Base-by-base conservation (phyloP, 2,329 filamentous ascomycete species). In the Trichoderma sp. region DNA sequence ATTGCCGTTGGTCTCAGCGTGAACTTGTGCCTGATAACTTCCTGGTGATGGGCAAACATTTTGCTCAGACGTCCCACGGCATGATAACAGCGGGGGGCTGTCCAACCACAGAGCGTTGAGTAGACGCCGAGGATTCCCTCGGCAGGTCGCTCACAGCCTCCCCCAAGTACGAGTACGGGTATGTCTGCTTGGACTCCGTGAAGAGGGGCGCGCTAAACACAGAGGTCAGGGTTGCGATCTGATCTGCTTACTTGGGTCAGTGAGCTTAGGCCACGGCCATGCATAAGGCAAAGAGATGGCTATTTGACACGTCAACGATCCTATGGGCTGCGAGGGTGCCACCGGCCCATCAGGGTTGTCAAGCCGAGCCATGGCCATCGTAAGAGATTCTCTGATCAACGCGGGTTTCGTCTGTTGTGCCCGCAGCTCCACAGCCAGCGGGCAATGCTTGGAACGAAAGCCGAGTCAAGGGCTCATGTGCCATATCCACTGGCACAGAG, bases 201-300 rank as follows among this genome's bases (percentile, higher is more conserved):
- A 6, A 47, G 58, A 71, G 58, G 68, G 68, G 47, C 58, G 60
- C 68, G 68, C 68, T 71, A 71, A 47, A 36, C 67, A 57, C 21
- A 51, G 39, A 57, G 15, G 32, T 71, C 60, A 64, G 68, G 67
- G 67, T 70, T 61, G 60, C 68, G 68, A 71, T 64, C 68, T 71
- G 68, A 71, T 71, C 70, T 71, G 70, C 63, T 71, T 64, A 60
- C 53, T 71, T 66, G 63, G 63, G 56, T 62, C 70, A 63, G 70
- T 71, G 70, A 71, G 70, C 39, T 26, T 70, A 70, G 67, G 57
- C 56, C 63, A 60, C 14, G 63, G 28, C 57, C 63, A 34, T 71
- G 70, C 70, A 67, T 71, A 21, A 58, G 47, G 53, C 57, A 53
- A 43, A 62, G 28, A 68, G 53, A 67, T 61, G 47, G 53, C 15